phyloP scores from a whole-genome alignment of 2,329 filamentous ascomycete species.

The Fonsecaea erecta region DNA sequence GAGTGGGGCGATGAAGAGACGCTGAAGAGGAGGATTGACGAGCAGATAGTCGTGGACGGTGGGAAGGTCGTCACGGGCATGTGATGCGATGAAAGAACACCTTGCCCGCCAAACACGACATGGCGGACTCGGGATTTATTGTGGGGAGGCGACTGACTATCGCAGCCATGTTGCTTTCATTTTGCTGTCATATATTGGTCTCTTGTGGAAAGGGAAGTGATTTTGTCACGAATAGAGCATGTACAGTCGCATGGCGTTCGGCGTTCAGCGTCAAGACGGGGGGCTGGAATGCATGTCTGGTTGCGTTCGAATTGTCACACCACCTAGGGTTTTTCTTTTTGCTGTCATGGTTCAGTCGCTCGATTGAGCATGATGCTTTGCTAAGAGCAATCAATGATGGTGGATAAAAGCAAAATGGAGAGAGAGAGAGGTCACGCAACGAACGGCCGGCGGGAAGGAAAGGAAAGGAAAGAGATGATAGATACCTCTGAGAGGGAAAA shows the following conservation, averaged over 20 bases:
- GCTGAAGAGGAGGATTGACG: constrained; percentile 54
- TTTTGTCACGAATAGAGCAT: neutral
- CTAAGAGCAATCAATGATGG: neutral
- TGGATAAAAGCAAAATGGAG: neutral
- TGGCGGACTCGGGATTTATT: neutral
- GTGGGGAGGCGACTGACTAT: neutral
- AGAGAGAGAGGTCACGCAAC: neutral
- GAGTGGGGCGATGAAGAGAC: constrained; percentile 64
- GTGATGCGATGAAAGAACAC: constrained; percentile 6
- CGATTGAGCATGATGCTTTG: neutral
- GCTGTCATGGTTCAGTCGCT: neutral
- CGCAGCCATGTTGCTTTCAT: neutral
- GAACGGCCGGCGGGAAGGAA: neutral
- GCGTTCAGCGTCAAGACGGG: neutral
- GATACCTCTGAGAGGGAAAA: neutral
- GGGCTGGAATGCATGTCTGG: neutral
- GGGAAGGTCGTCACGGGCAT: constrained; percentile 54
- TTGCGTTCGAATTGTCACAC: neutral
- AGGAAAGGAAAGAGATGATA: neutral
- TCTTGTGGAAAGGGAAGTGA: neutral
- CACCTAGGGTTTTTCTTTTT: neutral
- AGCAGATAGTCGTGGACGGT: constrained; percentile 65
- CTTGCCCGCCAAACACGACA: neutral
- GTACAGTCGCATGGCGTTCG: neutral
- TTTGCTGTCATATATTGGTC: neutral